Evolutionary conservation across 169 alveolate genomes (phyloP).

Genomic region (Plasmodium vivax): DNA sequence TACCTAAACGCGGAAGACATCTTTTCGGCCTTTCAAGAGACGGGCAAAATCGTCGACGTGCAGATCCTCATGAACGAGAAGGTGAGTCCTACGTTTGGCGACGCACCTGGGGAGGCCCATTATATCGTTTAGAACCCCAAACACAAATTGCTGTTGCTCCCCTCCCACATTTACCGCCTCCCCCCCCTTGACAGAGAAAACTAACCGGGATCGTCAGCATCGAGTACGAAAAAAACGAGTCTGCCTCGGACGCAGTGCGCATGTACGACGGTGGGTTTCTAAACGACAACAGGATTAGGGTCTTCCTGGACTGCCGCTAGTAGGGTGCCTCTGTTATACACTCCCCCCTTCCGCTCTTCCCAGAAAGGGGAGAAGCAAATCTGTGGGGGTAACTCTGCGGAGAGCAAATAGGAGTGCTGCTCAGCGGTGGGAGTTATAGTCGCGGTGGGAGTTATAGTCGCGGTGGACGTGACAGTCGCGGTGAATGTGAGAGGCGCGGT

Average conservation of each 20-base stretch:
- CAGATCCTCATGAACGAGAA: slow-evolving; percentile 60
- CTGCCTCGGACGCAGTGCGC: slow-evolving; percentile 65
- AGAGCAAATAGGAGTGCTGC: neutral
- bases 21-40: slow-evolving; percentile 49
- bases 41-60: slow-evolving; percentile 52
- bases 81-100: neutral
- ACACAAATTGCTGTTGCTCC: too few relatives aligned
- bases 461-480: too few relatives aligned
- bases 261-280: slow-evolving; percentile 62
- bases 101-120: neutral
- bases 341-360: neutral
- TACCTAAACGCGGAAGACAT: slow-evolving; percentile 53
- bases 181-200: slow-evolving; percentile 21
- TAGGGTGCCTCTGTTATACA: neutral
- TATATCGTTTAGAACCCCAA: neutral
- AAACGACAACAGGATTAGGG: slow-evolving; percentile 50
- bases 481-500: too few relatives aligned
- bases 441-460: neutral
- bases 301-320: slow-evolving; percentile 27
- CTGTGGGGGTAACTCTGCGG: neutral
- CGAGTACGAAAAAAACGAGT: slow-evolving; percentile 51
- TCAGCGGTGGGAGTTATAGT: neutral
- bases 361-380: neutral
- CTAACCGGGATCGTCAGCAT: slow-evolving; percentile 51
- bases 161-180: neutral